Conservation (phyloP, 139 green algal genomes). For the Chlorella sorokiniana region DNA sequence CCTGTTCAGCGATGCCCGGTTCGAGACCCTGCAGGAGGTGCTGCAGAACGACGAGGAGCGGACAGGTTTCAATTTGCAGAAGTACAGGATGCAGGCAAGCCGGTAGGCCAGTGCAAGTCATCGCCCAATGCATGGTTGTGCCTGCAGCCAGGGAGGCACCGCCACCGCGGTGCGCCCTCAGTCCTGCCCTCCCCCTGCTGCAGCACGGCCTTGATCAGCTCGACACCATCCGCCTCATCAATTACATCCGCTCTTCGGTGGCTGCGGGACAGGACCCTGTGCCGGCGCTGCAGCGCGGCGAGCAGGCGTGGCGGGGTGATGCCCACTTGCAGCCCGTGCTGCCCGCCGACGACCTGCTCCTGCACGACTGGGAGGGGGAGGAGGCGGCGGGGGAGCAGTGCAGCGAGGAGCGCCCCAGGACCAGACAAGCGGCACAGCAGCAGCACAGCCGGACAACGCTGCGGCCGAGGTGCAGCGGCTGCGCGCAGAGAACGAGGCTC, state of each 20-base stretch:
- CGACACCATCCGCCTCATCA: slow-evolving; percentile 79
- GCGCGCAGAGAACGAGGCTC: slow-evolving; percentile 41
- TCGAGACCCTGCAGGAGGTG: slow-evolving; percentile 63
- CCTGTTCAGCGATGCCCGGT: slow-evolving; percentile 60
- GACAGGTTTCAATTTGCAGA: slow-evolving; percentile 57
- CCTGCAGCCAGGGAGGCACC: no score
- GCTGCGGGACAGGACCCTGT: slow-evolving; percentile 56
- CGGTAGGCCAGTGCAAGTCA: background rate
- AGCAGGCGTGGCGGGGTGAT: slow-evolving; percentile 62
- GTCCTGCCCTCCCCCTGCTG: background rate
- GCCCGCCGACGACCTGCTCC: slow-evolving; percentile 78
- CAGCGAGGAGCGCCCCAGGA: background rate
- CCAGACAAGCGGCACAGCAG: background rate
- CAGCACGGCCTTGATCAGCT: slow-evolving; percentile 71
- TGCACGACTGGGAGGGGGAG: slow-evolving; percentile 73
- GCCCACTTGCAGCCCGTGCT: slow-evolving; percentile 67
- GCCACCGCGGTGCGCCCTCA: background rate
- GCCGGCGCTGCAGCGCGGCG: slow-evolving; percentile 30
- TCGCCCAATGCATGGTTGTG: background rate
- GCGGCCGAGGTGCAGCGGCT: slow-evolving; percentile 17
- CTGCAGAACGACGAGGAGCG: slow-evolving; percentile 61
- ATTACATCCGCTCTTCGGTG: slow-evolving; percentile 74
- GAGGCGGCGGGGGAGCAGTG: background rate
- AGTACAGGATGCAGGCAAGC: background rate
- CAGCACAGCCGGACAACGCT: background rate